A percentile compares a stretch with the other conserved stretches of the same genome.
These are phyloP conservation scores for Lactarius trivialis DNA, from an alignment of 768 basidiomycete genomes.

Conservation along the genomic window DNA sequence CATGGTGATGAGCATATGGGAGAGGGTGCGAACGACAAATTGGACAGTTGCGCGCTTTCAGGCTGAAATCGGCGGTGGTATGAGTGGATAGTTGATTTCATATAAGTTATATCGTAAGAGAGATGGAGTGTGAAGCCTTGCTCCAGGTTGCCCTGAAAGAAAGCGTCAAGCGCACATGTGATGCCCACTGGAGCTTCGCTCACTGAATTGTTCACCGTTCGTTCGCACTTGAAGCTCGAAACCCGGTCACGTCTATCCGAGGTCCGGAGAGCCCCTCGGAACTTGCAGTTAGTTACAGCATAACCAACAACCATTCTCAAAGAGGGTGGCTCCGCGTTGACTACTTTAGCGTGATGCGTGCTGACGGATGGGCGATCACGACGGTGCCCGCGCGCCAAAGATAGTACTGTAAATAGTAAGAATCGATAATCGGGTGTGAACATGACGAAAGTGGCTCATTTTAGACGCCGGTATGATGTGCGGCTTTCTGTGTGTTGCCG, in stretches of 20 bases:
- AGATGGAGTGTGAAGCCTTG: background rate
- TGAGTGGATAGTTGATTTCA: background rate
- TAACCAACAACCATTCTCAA: background rate
- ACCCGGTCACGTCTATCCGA: too few relatives aligned
- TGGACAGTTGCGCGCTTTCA: background rate
- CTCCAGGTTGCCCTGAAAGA: background rate
- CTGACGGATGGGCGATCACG: background rate
- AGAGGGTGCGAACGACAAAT: background rate
- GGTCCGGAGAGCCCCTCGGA: background rate
- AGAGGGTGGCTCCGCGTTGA: background rate
- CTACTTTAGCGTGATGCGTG: background rate
- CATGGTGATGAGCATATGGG: too few relatives aligned
- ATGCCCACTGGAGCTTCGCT: background rate
- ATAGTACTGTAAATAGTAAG: background rate
- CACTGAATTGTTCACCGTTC: background rate
- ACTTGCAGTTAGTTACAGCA: background rate
- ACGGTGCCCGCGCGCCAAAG: background rate
- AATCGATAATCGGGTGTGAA: background rate
- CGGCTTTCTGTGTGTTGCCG: background rate
- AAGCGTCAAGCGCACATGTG: background rate
- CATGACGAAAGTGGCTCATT: background rate
- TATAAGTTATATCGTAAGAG: too few relatives aligned
- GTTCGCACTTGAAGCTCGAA: background rate
- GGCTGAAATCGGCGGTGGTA: background rate
- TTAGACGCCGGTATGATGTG: background rate